Evolutionary conservation across 1,284 basidiomycete species (phyloP).

Genomic region (Cutaneotrichosporon mucoides): DNA sequence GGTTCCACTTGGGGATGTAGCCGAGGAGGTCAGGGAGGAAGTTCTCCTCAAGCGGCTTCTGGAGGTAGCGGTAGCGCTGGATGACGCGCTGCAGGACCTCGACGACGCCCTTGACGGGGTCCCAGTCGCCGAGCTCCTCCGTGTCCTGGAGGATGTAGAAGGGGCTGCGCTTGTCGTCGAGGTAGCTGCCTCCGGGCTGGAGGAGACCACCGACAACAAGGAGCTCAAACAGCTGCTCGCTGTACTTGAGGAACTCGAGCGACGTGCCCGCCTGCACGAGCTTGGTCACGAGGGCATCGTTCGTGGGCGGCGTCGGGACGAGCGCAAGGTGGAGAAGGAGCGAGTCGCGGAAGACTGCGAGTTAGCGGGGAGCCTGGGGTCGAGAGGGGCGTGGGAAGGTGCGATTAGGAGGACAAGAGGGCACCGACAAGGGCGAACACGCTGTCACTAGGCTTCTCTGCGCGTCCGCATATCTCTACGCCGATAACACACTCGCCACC

Average conservation of each 20-base stretch:
- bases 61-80: conserved; percentile 98
- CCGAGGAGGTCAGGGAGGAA: conserved; percentile 80
- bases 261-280: conserved; percentile 85
- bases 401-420: too few relatives aligned
- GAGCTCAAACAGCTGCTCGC: conserved; percentile 90
- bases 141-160: conserved; percentile 39
- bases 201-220: conserved; percentile 89
- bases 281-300: conserved; percentile 56
- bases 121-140: conserved; percentile 31
- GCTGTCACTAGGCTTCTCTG: too few relatives aligned
- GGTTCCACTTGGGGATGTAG: conserved; percentile 77
- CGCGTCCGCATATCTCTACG: too few relatives aligned
- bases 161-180: conserved; percentile 69
- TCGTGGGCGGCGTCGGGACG: conserved; percentile 69
- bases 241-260: conserved; percentile 93
- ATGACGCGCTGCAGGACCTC: conserved; percentile 93
- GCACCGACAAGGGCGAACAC: too few relatives aligned
- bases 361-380: background rate
- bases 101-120: conserved; percentile 75
- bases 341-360: conserved; percentile 87
- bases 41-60: conserved; percentile 85
- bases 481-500: too few relatives aligned
- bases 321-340: conserved; percentile 90
- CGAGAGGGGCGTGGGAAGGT: too few relatives aligned
- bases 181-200: conserved; percentile 86